A percentile compares a stretch with the other conserved stretches of the same genome.
Evolutionary conservation across 331 rosid species (phyloP).

Genomic region (Spiraea crenata): DNA sequence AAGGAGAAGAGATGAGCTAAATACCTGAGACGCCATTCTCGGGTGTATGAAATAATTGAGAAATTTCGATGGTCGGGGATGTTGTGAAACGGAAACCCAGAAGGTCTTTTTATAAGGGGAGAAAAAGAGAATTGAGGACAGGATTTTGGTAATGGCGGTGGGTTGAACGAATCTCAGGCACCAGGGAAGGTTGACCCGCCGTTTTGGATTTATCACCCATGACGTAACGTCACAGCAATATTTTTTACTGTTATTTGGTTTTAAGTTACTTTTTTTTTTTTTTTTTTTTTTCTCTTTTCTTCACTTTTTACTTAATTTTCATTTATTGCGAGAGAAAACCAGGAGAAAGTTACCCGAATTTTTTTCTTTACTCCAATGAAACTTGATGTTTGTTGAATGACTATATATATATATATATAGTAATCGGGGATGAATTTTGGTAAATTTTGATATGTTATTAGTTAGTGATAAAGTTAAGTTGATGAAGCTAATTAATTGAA

Average conservation of each 20-base stretch:
- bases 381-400: too few species aligned
- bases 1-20: neutral
- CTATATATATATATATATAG: too few species aligned
- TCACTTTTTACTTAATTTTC: too few species aligned
- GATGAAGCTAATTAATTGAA: too few species aligned
- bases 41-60: neutral
- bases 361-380: too few species aligned
- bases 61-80: neutral
- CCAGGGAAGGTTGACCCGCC: neutral
- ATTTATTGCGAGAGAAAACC: too few species aligned
- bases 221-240: neutral
- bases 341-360: too few species aligned
- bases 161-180: neutral
- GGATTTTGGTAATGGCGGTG: neutral
- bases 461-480: too few species aligned
- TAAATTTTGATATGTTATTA: too few species aligned
- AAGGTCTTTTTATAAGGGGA: neutral
- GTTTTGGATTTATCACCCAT: neutral
- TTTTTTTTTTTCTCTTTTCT: too few species aligned
- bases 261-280: neutral
- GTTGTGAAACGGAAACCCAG: neutral
- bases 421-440: too few species aligned
- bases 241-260: neutral
- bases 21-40: slow-evolving; percentile 27
- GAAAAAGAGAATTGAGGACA: neutral